Conservation (phyloP, 345 rosid genomes). For the Iberis pinnata region DNA sequence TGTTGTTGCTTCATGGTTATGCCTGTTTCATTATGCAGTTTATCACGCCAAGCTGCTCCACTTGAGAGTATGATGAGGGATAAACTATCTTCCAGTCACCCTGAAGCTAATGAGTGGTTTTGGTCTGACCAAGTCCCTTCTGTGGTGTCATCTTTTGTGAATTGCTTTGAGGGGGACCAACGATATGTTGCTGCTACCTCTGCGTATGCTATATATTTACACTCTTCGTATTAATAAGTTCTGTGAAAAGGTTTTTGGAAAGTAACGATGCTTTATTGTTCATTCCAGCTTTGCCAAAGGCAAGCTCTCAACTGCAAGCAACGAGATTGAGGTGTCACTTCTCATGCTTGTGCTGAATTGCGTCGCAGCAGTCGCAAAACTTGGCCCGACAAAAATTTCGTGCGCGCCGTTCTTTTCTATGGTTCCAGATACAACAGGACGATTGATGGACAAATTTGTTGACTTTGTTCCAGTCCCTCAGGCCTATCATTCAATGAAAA, state of each 20-base stretch:
- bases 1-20: no score
- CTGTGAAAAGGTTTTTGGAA: slow-evolving; percentile 15
- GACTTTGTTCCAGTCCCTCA: slow-evolving; percentile 61
- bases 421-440: slow-evolving; percentile 68
- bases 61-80: slow-evolving; percentile 80
- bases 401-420: slow-evolving; percentile 62
- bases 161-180: slow-evolving; percentile 56
- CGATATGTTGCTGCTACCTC: slow-evolving; percentile 52
- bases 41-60: slow-evolving; percentile 66
- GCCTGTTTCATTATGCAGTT: slow-evolving; percentile 41
- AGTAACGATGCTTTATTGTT: slow-evolving; percentile 19
- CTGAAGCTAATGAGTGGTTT: slow-evolving; percentile 72
- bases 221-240: slow-evolving; percentile 17
- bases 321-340: slow-evolving; percentile 59
- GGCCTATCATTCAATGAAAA: slow-evolving; percentile 62
- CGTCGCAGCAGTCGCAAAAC: slow-evolving; percentile 74
- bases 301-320: slow-evolving; percentile 39
- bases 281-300: slow-evolving; percentile 47
- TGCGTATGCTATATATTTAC: slow-evolving; percentile 37
- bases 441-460: slow-evolving; percentile 82
- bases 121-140: slow-evolving; percentile 71
- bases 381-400: slow-evolving; percentile 77
- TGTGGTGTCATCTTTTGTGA: slow-evolving; percentile 52
- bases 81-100: slow-evolving; percentile 65
- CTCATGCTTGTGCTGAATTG: slow-evolving; percentile 76